These are phyloP conservation scores for Sporisorium scitamineum DNA, from an alignment of 1,284 basidiomycete genomes.

Conservation along the genomic window DNA sequence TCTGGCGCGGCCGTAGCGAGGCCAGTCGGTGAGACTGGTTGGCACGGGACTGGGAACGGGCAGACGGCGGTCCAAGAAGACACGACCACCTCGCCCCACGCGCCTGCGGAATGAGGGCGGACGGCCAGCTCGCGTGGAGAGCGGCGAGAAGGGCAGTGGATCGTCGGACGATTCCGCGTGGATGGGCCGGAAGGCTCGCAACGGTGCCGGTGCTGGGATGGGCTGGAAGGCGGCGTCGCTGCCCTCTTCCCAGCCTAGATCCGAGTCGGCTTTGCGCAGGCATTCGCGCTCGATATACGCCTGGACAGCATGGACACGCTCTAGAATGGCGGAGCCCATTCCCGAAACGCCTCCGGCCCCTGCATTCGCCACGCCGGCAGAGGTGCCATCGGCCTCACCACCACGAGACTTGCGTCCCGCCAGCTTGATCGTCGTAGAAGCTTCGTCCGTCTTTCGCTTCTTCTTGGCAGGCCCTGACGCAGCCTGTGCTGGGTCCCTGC, in stretches of 20 bases:
- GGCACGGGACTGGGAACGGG: constrained; percentile 65
- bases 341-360: constrained; percentile 67
- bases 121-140: constrained; percentile 55
- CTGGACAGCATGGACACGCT: constrained; percentile 64
- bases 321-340: constrained; percentile 71
- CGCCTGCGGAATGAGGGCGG: constrained; percentile 67
- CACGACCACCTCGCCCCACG: constrained; percentile 66
- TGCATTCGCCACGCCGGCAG: constrained; percentile 30
- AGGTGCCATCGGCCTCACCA: constrained; percentile 41
- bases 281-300: constrained; percentile 67
- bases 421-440: constrained; percentile 50
- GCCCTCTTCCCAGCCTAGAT: constrained; percentile 66
- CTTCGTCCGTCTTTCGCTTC: constrained; percentile 64
- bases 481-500: constrained; percentile 47
- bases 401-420: constrained; percentile 52
- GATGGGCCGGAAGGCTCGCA: constrained; percentile 65
- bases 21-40: constrained; percentile 62
- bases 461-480: constrained; percentile 57
- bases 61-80: constrained; percentile 64
- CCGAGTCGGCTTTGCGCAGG: constrained; percentile 55
- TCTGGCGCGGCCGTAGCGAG: constrained; percentile 31
- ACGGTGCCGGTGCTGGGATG: constrained; percentile 48
- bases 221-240: constrained; percentile 67
- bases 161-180: constrained; percentile 56
- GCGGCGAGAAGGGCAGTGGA: constrained; percentile 40